Conservation (phyloP, 2,329 filamentous ascomycete genomes). For the Fusarium caatingaense region DNA sequence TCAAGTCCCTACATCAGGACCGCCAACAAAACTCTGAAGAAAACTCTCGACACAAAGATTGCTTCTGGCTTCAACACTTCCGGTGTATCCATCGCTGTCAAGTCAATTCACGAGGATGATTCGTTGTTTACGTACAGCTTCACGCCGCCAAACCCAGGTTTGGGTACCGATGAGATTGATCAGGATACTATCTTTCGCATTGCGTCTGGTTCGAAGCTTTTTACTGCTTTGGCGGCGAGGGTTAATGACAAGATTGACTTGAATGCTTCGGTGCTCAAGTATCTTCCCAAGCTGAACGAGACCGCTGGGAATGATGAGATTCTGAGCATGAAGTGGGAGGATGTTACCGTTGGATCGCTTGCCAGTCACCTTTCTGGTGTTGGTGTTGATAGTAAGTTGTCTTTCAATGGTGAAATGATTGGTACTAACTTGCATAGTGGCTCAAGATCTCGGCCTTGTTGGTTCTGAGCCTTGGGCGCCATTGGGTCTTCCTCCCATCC, state of each 20-base stretch:
- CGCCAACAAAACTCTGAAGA: conserved; percentile 42
- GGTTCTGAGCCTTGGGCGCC: conserved; percentile 43
- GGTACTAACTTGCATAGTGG: conserved; percentile 45
- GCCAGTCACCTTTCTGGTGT: conserved; percentile 60
- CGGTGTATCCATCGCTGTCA: conserved; percentile 54
- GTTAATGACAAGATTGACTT: conserved; percentile 47
- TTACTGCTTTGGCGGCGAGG: conserved; percentile 50
- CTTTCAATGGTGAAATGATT: accelerated
- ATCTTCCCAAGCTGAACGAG: conserved; percentile 54
- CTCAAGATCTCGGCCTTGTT: conserved; percentile 49
- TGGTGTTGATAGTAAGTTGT: conserved; percentile 50
- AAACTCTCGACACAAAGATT: conserved; percentile 43
- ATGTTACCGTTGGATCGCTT: conserved; percentile 59
- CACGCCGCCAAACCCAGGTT: conserved; percentile 50
- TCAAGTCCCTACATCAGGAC: conserved; percentile 46
- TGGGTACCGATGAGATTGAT: conserved; percentile 44
- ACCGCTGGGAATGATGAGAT: conserved; percentile 45
- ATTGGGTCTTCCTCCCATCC: conserved; percentile 49
- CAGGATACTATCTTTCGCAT: conserved; percentile 51
- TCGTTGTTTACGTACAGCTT: conserved; percentile 55
- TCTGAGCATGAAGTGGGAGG: conserved; percentile 57
- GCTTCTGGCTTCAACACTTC: conserved; percentile 48
- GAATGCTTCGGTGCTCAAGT: conserved; percentile 59
- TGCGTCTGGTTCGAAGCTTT: conserved; percentile 51
- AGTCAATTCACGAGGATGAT: conserved; percentile 55